Evolutionary conservation across 345 rosid genomes (phyloP), one percentile per base, ranked within the genome.

Genomic region (Mercurialis annua): DNA sequence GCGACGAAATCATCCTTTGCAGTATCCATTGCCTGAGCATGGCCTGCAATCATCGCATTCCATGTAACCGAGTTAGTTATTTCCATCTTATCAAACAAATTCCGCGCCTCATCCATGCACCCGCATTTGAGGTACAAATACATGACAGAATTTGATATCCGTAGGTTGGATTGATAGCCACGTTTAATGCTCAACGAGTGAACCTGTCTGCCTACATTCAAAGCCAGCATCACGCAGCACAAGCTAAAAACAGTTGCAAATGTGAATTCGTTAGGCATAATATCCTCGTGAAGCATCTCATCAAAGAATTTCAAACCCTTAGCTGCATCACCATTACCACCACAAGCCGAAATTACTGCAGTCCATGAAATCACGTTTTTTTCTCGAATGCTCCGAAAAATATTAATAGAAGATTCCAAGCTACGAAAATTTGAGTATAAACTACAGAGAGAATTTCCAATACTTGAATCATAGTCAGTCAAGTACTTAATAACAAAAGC

Each of bases 331-430:
- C 89, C 75, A 59, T 81, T 81, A 4, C 75, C 78, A 38, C 73
- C 78, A 64, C 82, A 81, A 59, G 86, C 86, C 62, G 75, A 73
- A 59, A 87, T 75, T 33, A 83, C 47, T 2, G 83, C 59, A 60
- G 87, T 84, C 87, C 92, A 87, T 17, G 87, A 83, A 70, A 84
- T 77, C 43, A 80, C 83, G 57, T 78, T 73, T 77, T 80, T 84
- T 55, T 75, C 80, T n/a, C 16, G 50, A 67, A 81, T 81, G 52
- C 62, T 67, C 42, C 24, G 42, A 52, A 87, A 87, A 33, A 81
- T 78, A 67, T 69, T 73, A 42, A 78, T 48, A 6, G 87, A 81
- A 52, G 74, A 76, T 43, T 61, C 72, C 77, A 83, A 75, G 57
- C 52, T 59, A 52, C 77, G 77, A 74, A 62, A 76, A 67, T 65